A percentile compares a stretch with the other conserved stretches of the same genome.
phyloP scores from a whole-genome alignment of 2,329 filamentous ascomycete genomes.

The Grosmannia penicillata region DNA sequence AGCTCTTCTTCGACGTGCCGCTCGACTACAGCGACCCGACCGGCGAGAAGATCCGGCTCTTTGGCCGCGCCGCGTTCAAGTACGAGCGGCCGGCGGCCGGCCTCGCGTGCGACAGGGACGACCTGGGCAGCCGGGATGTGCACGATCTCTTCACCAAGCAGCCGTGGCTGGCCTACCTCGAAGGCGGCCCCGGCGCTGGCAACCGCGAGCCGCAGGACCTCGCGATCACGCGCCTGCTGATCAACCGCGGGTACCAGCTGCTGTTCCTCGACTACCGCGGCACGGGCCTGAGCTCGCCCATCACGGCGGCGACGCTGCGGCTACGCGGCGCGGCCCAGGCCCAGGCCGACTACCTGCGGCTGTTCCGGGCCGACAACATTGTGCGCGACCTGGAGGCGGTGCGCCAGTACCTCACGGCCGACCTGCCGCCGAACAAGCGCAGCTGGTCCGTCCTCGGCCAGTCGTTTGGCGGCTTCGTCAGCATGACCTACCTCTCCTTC shows the following conservation, averaged over 20 bases:
- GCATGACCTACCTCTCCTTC: conserved; percentile 69
- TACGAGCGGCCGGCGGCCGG: conserved; percentile 40
- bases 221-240: conserved; percentile 51
- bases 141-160: conserved; percentile 20
- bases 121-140: neutral
- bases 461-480: conserved; percentile 83
- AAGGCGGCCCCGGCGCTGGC: conserved; percentile 75
- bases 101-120: conserved; percentile 19
- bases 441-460: conserved; percentile 84
- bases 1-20: conserved; percentile 78
- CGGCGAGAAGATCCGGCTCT: conserved; percentile 53
- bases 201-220: conserved; percentile 62
- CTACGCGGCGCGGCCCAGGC: conserved; percentile 45
- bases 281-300: conserved; percentile 69
- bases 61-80: conserved; percentile 59
- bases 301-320: conserved; percentile 58
- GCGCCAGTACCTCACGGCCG: conserved; percentile 55
- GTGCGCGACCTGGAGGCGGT: conserved; percentile 83
- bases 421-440: conserved; percentile 43
- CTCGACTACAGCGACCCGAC: conserved; percentile 55
- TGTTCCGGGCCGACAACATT: conserved; percentile 81
- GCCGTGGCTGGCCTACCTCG: conserved; percentile 59
- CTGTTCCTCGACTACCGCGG: conserved; percentile 85
- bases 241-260: conserved; percentile 72
- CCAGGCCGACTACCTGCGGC: conserved; percentile 68